Conservation (phyloP, 208 protist genomes). For the Giardia duodenalis region DNA sequence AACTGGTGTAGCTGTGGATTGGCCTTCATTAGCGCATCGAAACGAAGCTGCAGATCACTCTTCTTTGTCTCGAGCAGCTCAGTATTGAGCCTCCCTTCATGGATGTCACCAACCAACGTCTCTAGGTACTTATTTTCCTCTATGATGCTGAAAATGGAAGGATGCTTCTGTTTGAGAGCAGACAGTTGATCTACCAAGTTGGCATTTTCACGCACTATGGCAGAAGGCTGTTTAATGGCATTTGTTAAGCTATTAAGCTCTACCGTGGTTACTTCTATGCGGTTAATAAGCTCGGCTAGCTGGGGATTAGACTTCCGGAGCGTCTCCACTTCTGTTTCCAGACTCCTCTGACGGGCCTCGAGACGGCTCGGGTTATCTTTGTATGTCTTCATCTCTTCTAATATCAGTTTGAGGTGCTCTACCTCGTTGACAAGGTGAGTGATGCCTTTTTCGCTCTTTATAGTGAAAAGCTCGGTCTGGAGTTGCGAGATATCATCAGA, state of each 20-base stretch:
- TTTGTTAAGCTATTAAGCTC: not conserved
- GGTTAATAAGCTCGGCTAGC: not conserved
- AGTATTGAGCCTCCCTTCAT: not conserved
- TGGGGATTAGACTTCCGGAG: not conserved
- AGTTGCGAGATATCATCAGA: no score
- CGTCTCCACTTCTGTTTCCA: not conserved
- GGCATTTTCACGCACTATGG: not conserved
- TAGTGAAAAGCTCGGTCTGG: not conserved
- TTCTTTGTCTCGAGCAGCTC: not conserved
- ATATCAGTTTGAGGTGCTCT: not conserved
- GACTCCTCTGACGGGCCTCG: not conserved
- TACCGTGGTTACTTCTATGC: not conserved
- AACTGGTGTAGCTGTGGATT: not conserved
- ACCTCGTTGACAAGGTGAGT: not conserved
- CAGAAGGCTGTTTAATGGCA: not conserved
- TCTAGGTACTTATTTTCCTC: not conserved
- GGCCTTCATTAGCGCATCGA: not conserved
- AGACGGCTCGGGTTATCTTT: not conserved
- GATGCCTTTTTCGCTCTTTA: not conserved
- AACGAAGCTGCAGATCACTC: not conserved
- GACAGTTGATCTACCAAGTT: not conserved
- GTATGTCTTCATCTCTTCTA: not conserved
- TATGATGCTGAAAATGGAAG: not conserved
- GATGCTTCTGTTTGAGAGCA: not conserved
- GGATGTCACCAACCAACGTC: not conserved